Conservation (phyloP, 306 rosid genomes). For the Clitoria ternatea region DNA sequence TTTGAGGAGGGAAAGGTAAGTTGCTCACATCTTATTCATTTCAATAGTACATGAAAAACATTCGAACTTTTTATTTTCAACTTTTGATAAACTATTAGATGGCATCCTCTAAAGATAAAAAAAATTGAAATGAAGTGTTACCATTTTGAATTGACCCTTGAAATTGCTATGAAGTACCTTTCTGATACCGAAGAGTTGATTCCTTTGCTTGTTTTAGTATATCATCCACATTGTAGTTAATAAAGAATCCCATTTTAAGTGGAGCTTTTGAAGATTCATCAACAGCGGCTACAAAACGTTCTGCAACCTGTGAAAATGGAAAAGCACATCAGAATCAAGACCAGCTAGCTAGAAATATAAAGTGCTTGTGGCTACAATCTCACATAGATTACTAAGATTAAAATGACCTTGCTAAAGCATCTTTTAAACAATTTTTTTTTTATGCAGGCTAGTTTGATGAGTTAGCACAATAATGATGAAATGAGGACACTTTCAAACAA, state of each 20-base stretch:
- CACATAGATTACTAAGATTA: neutral
- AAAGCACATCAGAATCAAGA: neutral
- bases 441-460: neutral
- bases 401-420: neutral
- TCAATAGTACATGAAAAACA: neutral
- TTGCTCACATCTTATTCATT: neutral
- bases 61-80: neutral
- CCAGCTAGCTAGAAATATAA: neutral
- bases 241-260: slow-evolving; percentile 72
- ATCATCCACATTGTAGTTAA: slow-evolving; percentile 50
- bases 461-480: slow-evolving; percentile 3
- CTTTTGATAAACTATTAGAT: neutral
- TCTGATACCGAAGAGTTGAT: slow-evolving; percentile 64
- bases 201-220: slow-evolving; percentile 70
- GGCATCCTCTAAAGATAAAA: neutral
- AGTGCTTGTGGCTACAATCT: neutral
- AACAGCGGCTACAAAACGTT: slow-evolving; percentile 59
- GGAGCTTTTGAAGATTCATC: slow-evolving; percentile 48
- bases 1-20: neutral
- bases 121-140: neutral
- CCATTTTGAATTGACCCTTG: neutral
- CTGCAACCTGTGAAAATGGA: slow-evolving; percentile 55
- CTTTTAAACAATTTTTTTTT: too few relatives aligned
- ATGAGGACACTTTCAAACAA: neutral
- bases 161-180: slow-evolving; percentile 43